Evolutionary conservation across 2,329 filamentous ascomycete genomes (phyloP).

Genomic region (Xenoacremonium recifei): DNA sequence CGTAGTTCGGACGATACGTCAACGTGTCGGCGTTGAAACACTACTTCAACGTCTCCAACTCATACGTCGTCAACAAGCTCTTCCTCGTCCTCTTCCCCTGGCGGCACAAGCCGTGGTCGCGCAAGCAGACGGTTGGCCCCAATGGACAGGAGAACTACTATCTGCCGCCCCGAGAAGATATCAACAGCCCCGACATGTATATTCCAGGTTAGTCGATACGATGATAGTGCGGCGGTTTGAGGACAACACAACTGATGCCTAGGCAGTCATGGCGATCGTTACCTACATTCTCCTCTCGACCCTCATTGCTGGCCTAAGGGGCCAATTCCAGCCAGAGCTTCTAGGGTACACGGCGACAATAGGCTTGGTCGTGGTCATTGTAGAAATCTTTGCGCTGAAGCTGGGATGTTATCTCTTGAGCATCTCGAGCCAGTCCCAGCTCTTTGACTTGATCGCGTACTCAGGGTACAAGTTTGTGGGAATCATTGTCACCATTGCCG

Average conservation of each 20-base stretch:
- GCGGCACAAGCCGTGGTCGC: constrained; percentile 96
- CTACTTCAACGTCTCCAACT: constrained; percentile 99
- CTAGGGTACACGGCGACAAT: constrained; percentile 86
- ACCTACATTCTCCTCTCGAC: constrained; percentile 96
- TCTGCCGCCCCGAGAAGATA: constrained; percentile 87
- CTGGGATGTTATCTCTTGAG: constrained; percentile 89
- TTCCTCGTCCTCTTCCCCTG: constrained; percentile 94
- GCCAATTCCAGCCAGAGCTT: constrained; percentile 91
- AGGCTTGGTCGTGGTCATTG: constrained; percentile 75
- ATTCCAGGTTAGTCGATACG: constrained; percentile 68
- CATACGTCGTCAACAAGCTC: constrained; percentile 91
- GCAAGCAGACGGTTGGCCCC: constrained; percentile 74
- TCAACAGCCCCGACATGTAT: constrained; percentile 99
- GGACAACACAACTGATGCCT: too few relatives aligned
- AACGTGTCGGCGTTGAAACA: constrained; percentile 93
- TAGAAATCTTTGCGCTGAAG: constrained; percentile 90
- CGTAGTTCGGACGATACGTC: constrained; percentile 68
- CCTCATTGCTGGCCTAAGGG: constrained; percentile 82
- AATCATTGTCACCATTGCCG: constrained; percentile 82
- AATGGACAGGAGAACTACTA: constrained; percentile 74
- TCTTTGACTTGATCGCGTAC: constrained; percentile 92
- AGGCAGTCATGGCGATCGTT: constrained; percentile 83
- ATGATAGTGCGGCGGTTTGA: too few relatives aligned
- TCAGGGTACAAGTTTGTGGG: constrained; percentile 98
- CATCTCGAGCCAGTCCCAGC: constrained; percentile 91